Conservation (phyloP, 1,284 basidiomycete species). For the Ustilago hordei region DNA sequence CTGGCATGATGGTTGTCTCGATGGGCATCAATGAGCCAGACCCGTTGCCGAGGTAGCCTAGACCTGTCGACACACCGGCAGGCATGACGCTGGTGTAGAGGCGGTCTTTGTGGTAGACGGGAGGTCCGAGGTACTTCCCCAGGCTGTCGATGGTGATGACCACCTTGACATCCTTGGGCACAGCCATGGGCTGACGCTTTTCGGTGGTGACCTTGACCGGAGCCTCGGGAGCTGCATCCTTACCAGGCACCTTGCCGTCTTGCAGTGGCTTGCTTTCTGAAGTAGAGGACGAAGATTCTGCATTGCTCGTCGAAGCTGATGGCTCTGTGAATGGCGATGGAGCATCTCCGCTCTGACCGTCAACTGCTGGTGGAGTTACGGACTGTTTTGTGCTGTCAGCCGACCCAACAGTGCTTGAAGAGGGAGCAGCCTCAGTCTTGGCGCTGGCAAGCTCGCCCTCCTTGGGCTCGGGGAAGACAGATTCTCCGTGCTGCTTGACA, state of each 20-base stretch:
- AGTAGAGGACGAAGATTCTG: conserved; percentile 10
- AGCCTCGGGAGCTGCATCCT: conserved; percentile 48
- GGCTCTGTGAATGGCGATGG: conserved; percentile 43
- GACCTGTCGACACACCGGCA: conserved; percentile 90
- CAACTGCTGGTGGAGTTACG: conserved; percentile 62
- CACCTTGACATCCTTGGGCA: conserved; percentile 84
- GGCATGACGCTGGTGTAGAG: conserved; percentile 85
- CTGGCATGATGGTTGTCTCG: conserved; percentile 73
- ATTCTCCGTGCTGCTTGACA: conserved; percentile 90
- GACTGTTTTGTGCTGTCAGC: conserved; percentile 68
- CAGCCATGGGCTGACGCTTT: conserved; percentile 81
- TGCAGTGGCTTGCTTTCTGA: conserved; percentile 38
- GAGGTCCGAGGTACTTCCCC: conserved; percentile 96
- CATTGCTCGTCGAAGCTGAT: conserved; percentile 28
- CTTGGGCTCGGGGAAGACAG: conserved; percentile 79
- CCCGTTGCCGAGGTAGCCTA: conserved; percentile 96
- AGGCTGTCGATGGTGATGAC: conserved; percentile 86
- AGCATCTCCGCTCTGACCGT: conserved; percentile 13
- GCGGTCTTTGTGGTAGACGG: conserved; percentile 93
- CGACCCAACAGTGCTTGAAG: conserved; percentile 32
- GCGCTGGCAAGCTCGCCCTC: conserved; percentile 69
- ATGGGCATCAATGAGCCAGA: conserved; percentile 97
- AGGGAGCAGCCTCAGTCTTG: conserved; percentile 34
- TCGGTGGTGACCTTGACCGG: conserved; percentile 77
- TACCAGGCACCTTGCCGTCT: conserved; percentile 49